Evolutionary conservation across 2,329 filamentous ascomycete genomes (phyloP), one percentile per base, ranked within the genome.

Genomic region (Scorias spongiosa): DNA sequence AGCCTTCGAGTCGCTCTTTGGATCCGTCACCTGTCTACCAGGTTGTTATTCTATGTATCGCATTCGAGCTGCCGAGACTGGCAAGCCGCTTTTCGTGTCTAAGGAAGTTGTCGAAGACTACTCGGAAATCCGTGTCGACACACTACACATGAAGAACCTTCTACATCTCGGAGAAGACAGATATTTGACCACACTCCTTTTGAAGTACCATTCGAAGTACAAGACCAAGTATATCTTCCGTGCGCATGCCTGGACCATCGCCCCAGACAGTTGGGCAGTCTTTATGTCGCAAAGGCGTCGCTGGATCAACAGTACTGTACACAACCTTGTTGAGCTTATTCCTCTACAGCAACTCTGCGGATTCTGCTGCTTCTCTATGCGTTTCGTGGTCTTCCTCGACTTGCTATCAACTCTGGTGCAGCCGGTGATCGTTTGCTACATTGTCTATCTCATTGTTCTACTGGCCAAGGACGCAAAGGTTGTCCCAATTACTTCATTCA

Each of bases 341-440:
- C 88, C 89, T 5, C 72, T 98, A 64, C 78, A 83, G 48, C 84
- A 96, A 62, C 82, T 98, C 42, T 98, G 91, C 64, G 91, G 91
- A 67, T 98, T 98, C 80, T 98, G 91, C 74, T 98, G 91, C 68
- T 98, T 98, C 72, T 93, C 84, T 65, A 98, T 98, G 91, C 82
- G 91, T 57, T 98, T 98, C 65, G 76, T 98, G 46, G 88, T 98
- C 53, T 93, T 98, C 58, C 64, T 98, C 53, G 91, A 98, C 65
- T 70, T 98, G 54, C 70, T 98, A 50, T 91, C 84, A 44, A 98
- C 91, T 1, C 67, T 96, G 44, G 80, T 96, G 41, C 87, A 93
- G 60, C 91, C 91, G 2, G 86, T 95, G 46, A 91, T 84, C 1
- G 73, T 95, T 15, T 84, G 78, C 9, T 98, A 96, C 60, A 82